Evolutionary conservation across 495 filamentous ascomycete species (phyloP), one percentile per base, ranked within the genome.

Genomic region (Penicillium riverlandense): DNA sequence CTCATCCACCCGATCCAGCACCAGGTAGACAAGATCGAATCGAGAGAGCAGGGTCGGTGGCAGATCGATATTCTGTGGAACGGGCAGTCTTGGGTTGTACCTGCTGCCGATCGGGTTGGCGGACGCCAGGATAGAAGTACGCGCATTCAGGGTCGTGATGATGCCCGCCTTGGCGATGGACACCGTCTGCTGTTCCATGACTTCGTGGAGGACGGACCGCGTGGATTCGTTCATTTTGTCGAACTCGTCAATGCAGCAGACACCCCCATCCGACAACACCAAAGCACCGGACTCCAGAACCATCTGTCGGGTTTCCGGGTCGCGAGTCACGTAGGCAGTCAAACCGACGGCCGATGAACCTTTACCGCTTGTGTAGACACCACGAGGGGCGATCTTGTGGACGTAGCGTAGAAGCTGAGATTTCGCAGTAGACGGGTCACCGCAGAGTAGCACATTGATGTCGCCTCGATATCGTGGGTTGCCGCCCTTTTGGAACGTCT

Each of bases 121-220:
- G 9, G 90, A 97, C 9, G 92, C 92, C 22, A 98, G 76, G 53
- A 98, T 95, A 43, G 83, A 88, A 2, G 92, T 96, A 45, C 92
- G 78, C 35, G 92, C 92, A 58, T 98, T 98, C 48, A 98, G 73
- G 1, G 92, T 97, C 3, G 92, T 98, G 66, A 98, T 98, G 67
- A 98, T 98, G 55, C 92, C 92, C 1, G 92, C 92, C 72, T 98
- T 98, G 46, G 92, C 92, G 47, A 98, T 94, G 1, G 94, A 97
- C 10, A 98, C 91, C 1, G 92, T 98, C 70, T 98, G 92, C 65
- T 98, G 92, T 59, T 98, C 92, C 92, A 98, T 98, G 12, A 98
- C 92, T 80, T 98, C 92, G 74, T 98, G 92, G 30, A 98, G 76
- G 8, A 97, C 92, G 4, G 90, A 96, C 30, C 92, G 83, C 0